phyloP scores from a whole-genome alignment of 495 filamentous ascomycete genomes.

The Aspergillus sclerotioniger region DNA sequence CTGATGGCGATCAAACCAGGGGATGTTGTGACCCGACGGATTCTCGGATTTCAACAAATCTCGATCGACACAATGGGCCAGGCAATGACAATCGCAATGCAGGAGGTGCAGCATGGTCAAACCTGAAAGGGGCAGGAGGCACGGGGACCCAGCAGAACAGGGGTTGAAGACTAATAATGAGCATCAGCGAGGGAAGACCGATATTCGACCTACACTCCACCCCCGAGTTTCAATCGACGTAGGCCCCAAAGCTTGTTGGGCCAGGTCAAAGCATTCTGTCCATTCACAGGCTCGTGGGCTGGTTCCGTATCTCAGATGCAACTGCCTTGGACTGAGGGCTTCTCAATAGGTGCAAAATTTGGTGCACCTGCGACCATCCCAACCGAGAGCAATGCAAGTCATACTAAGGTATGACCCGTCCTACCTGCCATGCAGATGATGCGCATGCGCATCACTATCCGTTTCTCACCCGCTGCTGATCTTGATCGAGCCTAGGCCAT shows the following conservation, averaged over 20 bases:
- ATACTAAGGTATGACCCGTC: not conserved
- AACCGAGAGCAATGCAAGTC: not conserved
- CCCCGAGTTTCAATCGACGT: not conserved
- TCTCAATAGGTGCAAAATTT: not conserved
- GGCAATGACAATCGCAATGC: no score
- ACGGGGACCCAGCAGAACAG: no score
- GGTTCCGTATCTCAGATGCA: no score
- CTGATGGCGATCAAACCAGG: not conserved
- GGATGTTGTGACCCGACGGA: no score
- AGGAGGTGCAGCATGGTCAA: no score
- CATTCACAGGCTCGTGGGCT: not conserved
- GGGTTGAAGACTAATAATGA: not conserved
- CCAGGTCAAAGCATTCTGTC: no score
- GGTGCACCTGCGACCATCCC: not conserved
- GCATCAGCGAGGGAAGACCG: not conserved
- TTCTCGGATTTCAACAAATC: no score
- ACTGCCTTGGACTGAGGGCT: not conserved
- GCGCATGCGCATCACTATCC: not conserved
- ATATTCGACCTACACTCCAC: not conserved
- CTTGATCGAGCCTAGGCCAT: no score
- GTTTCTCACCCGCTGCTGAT: no score
- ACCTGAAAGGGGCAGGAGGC: no score
- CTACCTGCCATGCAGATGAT: not conserved
- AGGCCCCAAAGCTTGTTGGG: no score
- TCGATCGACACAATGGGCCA: no score